Percentiles rank a stretch among this genome's conserved stretches.
Evolutionary conservation across 805 yeast species (phyloP).

Genomic region (Debaryomyces maramus): DNA sequence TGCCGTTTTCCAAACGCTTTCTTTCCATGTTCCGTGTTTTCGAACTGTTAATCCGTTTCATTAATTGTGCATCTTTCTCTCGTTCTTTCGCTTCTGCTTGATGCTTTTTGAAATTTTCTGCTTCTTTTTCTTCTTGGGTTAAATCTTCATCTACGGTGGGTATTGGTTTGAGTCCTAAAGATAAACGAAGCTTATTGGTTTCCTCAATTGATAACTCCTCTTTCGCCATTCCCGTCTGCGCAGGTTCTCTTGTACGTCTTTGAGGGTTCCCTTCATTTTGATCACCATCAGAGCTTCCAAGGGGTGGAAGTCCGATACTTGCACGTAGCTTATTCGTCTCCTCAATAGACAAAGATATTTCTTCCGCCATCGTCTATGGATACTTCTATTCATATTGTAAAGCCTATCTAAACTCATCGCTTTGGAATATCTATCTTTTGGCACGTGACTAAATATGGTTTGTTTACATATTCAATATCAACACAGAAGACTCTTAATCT

Average conservation of each 20-base stretch:
- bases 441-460: slow-evolving; percentile 3
- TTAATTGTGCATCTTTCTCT: slow-evolving; percentile 15
- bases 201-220: slow-evolving; percentile 46
- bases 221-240: not conserved
- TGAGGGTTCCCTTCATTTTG: slow-evolving; percentile 2
- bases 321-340: slow-evolving; percentile 46
- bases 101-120: slow-evolving; percentile 15
- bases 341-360: slow-evolving; percentile 34
- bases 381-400: not conserved
- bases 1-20: slow-evolving; percentile 19
- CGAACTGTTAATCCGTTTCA: slow-evolving; percentile 16
- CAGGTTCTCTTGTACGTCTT: not conserved
- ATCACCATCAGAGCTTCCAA: slow-evolving; percentile 17
- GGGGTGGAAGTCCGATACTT: slow-evolving; percentile 40
- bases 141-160: slow-evolving; percentile 16
- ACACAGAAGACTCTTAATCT: slow-evolving; percentile 1
- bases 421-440: no score
- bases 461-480: slow-evolving; percentile 1
- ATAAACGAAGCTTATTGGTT: slow-evolving; percentile 52
- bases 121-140: slow-evolving; percentile 12
- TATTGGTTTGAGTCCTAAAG: slow-evolving; percentile 56
- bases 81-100: slow-evolving; percentile 14
- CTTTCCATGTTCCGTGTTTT: slow-evolving; percentile 22
- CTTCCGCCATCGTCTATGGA: slow-evolving; percentile 16
- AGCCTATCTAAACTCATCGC: not conserved